phyloP scores from a whole-genome alignment of 2,329 filamentous ascomycete genomes.

The Penicillium sp. region DNA sequence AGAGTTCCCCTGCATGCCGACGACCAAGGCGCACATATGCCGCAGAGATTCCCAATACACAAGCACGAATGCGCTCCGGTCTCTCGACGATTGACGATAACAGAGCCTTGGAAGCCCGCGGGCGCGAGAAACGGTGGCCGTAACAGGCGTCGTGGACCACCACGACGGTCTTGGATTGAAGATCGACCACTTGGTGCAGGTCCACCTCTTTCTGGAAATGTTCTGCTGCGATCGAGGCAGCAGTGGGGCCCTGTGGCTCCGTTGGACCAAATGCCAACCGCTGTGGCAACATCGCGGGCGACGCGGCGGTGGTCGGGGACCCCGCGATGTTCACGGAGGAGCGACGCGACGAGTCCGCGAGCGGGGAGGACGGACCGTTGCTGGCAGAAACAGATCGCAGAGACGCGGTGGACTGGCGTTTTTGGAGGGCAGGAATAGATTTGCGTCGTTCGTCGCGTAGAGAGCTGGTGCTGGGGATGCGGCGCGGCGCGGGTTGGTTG shows the following conservation, averaged over 20 bases:
- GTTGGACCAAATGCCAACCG: constrained; percentile 24
- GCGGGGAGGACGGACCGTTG: constrained; percentile 30
- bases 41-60: constrained; percentile 73
- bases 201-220: constrained; percentile 70
- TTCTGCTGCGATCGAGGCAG: constrained; percentile 60
- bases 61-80: constrained; percentile 84
- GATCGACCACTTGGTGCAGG: constrained; percentile 52
- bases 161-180: constrained; percentile 65
- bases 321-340: constrained; percentile 32
- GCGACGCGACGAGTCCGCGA: constrained; percentile 34
- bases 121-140: constrained; percentile 84
- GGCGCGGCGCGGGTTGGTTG: constrained; percentile 25
- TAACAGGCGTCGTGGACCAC: constrained; percentile 93
- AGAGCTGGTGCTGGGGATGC: constrained; percentile 37
- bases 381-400: constrained; percentile 35
- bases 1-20: constrained; percentile 67
- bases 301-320: constrained; percentile 24
- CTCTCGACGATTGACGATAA: constrained; percentile 85
- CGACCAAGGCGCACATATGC: constrained; percentile 90
- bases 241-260: constrained; percentile 41
- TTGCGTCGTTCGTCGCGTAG: constrained; percentile 38
- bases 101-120: constrained; percentile 67
- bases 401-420: constrained; percentile 39
- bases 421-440: constrained; percentile 38
- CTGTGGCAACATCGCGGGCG: constrained; percentile 28